A percentile compares a stretch with the other conserved stretches of the same genome.
These are phyloP conservation scores for Fallopia convolvulus DNA, from an alignment of 148 eudicot species.

Conservation along the genomic window DNA sequence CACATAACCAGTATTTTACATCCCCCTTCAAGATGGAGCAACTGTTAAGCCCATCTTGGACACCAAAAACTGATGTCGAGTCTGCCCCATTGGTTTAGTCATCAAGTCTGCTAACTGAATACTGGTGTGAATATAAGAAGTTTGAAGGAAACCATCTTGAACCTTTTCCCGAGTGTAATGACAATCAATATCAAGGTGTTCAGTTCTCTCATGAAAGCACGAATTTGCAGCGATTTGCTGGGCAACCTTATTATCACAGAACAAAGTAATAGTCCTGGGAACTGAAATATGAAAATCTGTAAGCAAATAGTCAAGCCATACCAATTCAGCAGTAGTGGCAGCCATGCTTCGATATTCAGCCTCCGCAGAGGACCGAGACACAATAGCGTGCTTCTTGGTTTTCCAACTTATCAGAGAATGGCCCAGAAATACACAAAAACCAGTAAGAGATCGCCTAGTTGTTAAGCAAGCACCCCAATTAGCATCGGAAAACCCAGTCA, in stretches of 20 bases:
- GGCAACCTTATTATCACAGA: background rate
- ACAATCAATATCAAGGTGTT: background rate
- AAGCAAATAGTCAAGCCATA: no score
- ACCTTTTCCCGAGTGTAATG: background rate
- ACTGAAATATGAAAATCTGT: no score
- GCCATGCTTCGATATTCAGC: background rate
- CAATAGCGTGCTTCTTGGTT: no score
- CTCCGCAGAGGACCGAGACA: background rate
- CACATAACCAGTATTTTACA: no score
- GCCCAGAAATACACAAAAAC: background rate
- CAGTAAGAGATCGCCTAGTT: background rate
- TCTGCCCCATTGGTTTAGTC: no score
- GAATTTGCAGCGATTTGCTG: background rate
- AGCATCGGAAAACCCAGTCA: background rate
- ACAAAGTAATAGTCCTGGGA: background rate
- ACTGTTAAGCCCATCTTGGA: no score
- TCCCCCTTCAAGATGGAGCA: no score
- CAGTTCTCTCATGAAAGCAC: background rate
- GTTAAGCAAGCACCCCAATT: background rate
- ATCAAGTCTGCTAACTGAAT: no score
- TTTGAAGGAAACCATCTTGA: no score
- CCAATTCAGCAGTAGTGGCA: background rate
- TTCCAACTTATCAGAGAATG: background rate
- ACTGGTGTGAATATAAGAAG: no score
- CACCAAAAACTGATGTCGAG: no score